Conservation (phyloP, 257 asterid genomes). For the Petunia secreta region DNA sequence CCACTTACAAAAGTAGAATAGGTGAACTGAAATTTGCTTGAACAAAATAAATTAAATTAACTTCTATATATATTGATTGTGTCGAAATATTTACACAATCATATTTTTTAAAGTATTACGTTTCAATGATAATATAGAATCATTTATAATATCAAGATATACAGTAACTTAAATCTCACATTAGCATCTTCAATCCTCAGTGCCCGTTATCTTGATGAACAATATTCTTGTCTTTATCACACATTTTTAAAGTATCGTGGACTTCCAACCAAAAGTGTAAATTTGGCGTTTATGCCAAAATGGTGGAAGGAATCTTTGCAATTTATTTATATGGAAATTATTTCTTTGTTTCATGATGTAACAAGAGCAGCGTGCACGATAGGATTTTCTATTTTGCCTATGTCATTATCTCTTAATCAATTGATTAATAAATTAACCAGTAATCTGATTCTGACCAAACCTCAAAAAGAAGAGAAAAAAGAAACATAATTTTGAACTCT, state of each 20-base stretch:
- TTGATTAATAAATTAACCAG: not conserved
- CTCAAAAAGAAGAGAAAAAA: not conserved
- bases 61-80: too few relatives aligned
- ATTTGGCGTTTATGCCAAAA: not conserved
- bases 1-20: too few relatives aligned
- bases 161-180: too few relatives aligned
- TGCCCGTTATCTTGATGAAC: too few relatives aligned
- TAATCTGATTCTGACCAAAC: not conserved
- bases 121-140: too few relatives aligned
- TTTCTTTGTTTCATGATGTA: not conserved
- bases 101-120: too few relatives aligned
- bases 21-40: too few relatives aligned
- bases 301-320: not conserved
- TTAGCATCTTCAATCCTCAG: too few relatives aligned
- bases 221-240: not conserved
- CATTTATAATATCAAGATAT: too few relatives aligned
- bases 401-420: conserved; percentile 22
- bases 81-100: too few relatives aligned
- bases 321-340: not conserved
- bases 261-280: conserved; percentile 21
- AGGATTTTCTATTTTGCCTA: not conserved
- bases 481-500: not conserved
- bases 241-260: not conserved
- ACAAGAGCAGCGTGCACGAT: conserved; percentile 34
- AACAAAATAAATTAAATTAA: too few relatives aligned